Conservation (phyloP, 495 filamentous ascomycete species). For the Wilcoxina mikolae region DNA sequence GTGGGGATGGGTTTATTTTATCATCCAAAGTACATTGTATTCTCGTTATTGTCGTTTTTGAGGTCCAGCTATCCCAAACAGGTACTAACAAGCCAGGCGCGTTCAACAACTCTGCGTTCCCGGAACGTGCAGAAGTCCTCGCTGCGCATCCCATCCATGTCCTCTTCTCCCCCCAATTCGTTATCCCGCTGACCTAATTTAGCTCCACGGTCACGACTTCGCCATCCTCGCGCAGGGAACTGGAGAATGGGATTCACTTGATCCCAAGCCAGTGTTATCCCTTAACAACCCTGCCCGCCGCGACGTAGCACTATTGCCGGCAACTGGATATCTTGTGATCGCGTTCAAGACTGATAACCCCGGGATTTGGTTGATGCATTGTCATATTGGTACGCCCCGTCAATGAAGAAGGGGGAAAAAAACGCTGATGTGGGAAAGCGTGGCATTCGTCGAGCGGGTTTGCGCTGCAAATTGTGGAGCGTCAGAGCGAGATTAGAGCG, state of each 20-base stretch:
- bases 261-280: constrained; percentile 28
- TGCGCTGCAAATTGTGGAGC: constrained; percentile 36
- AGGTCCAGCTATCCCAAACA: neutral
- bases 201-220: constrained; percentile 49
- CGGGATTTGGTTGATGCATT: constrained; percentile 29
- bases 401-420: constrained; percentile 31
- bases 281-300: constrained; percentile 41
- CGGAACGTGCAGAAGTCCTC: neutral
- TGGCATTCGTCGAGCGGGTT: constrained; percentile 40
- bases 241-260: constrained; percentile 23
- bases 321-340: constrained; percentile 36
- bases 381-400: constrained; percentile 22
- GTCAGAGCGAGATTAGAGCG: constrained; percentile 14
- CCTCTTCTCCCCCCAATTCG: neutral
- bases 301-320: constrained; percentile 44
- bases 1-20: neutral
- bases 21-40: neutral
- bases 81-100: too few relatives aligned
- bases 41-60: neutral
- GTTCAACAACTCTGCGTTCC: neutral
- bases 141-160: constrained; percentile 16
- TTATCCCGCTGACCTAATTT: constrained; percentile 33
- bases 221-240: constrained; percentile 36
- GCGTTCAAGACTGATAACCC: constrained; percentile 44
- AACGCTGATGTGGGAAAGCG: constrained; percentile 40